These are phyloP conservation scores for Fusarium duplospermum DNA, from an alignment of 2,329 filamentous ascomycete genomes.

Conservation along the genomic window DNA sequence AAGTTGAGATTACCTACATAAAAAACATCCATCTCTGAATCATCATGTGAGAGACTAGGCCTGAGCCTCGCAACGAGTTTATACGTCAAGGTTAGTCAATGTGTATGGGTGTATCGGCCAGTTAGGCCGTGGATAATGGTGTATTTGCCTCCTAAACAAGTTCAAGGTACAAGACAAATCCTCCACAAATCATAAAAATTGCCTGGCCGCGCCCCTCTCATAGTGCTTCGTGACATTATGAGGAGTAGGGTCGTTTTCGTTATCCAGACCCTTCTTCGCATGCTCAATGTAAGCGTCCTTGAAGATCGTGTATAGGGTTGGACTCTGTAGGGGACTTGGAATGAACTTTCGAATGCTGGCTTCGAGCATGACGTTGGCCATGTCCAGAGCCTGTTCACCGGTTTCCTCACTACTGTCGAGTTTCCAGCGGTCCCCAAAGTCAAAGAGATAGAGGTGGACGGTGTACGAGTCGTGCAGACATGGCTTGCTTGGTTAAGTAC, in stretches of 20 bases:
- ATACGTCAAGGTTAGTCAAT: background rate
- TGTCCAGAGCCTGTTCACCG: too few species aligned
- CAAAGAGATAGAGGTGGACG: background rate
- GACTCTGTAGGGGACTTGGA: background rate
- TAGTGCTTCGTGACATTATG: background rate
- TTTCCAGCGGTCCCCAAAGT: background rate
- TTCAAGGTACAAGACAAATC: background rate
- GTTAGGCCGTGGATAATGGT: background rate
- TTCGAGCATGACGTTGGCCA: background rate
- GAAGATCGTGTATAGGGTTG: background rate
- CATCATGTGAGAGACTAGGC: background rate
- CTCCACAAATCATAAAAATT: background rate
- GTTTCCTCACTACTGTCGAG: accelerated
- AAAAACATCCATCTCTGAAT: background rate
- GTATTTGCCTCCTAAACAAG: background rate
- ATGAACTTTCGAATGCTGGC: background rate
- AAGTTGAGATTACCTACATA: background rate
- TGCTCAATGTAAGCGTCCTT: background rate
- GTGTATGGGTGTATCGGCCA: background rate
- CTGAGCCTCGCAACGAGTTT: background rate
- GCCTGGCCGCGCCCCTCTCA: background rate
- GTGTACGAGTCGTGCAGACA: background rate
- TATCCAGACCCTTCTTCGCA: background rate
- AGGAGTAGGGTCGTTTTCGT: too few species aligned
- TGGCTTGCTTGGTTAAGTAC: background rate